Conservation (phyloP, 176 grass and related monocot genomes). For the Musa itinerans region DNA sequence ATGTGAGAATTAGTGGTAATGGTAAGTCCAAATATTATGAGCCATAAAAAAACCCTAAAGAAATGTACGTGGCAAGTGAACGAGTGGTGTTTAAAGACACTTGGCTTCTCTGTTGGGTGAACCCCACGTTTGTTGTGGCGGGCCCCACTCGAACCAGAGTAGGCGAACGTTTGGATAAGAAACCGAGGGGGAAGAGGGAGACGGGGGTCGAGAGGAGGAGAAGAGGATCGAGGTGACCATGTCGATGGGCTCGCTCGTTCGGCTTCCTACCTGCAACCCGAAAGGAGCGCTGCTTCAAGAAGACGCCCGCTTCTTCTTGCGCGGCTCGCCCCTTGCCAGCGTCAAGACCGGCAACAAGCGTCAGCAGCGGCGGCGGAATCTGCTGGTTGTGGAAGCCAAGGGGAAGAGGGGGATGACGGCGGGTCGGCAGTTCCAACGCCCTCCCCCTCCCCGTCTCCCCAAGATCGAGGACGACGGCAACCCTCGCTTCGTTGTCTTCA, state of each 20-base stretch:
- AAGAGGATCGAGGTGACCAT: conserved; percentile 3
- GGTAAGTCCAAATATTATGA: not conserved
- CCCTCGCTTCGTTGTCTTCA: conserved; percentile 88
- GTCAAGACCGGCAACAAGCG: not conserved
- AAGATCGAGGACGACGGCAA: conserved; percentile 84
- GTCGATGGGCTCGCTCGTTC: not conserved
- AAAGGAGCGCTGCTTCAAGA: not conserved
- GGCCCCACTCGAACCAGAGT: not conserved
- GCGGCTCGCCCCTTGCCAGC: not conserved
- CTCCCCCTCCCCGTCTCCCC: conserved; percentile 42
- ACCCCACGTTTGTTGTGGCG: not conserved
- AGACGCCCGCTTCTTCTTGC: conserved; percentile 6
- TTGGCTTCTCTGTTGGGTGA: not conserved
- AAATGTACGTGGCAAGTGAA: not conserved
- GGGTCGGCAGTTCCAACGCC: conserved; percentile 41
- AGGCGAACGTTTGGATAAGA: not conserved
- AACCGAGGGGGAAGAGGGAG: not conserved
- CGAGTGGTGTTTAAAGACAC: not conserved
- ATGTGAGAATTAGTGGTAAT: not conserved
- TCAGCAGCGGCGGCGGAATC: not conserved
- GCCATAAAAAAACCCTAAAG: not conserved
- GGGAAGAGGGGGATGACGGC: conserved; percentile 45
- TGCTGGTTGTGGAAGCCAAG: conserved; percentile 50
- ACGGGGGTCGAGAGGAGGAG: not conserved
- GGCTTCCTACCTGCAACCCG: not conserved